Percentiles rank a stretch among this genome's conserved stretches.
phyloP scores from a whole-genome alignment of 306 rosid genomes.

The Cyamopsis tetragonoloba region DNA sequence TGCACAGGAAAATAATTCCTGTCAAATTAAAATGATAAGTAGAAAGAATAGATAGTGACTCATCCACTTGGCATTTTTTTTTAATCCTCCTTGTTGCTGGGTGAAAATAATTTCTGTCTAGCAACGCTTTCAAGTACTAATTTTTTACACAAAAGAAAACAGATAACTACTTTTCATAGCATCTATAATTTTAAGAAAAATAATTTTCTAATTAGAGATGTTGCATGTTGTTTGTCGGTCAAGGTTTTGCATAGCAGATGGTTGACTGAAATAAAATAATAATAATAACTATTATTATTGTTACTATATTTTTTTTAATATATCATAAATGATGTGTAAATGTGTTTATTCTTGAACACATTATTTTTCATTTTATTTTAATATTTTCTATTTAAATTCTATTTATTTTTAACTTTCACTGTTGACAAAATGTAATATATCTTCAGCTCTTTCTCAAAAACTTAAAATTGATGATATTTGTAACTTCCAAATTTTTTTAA shows the following conservation, averaged over 20 bases:
- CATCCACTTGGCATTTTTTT: slow-evolving; percentile 3
- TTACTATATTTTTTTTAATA: too few species aligned
- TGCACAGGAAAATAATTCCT: background rate
- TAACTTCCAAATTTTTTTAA: too few species aligned
- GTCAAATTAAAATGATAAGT: background rate
- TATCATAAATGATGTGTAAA: too few species aligned
- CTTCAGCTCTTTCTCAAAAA: too few species aligned
- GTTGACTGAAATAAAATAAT: background rate
- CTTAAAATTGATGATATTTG: too few species aligned
- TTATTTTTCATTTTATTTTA: too few species aligned
- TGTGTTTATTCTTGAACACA: too few species aligned
- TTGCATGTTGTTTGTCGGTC: background rate
- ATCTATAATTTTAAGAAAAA: background rate
- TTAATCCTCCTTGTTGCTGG: too few species aligned
- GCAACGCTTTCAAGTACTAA: background rate
- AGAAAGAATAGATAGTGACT: slow-evolving; percentile 9
- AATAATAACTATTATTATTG: background rate
- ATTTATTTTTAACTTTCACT: too few species aligned
- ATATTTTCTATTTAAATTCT: too few species aligned
- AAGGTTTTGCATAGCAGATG: background rate
- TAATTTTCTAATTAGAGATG: background rate
- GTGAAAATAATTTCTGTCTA: too few species aligned
- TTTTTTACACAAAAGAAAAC: background rate
- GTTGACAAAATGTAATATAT: too few species aligned
- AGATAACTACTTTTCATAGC: background rate